phyloP scores from a whole-genome alignment of 2,329 filamentous ascomycete genomes.

The Phaeosphaeria sp. region DNA sequence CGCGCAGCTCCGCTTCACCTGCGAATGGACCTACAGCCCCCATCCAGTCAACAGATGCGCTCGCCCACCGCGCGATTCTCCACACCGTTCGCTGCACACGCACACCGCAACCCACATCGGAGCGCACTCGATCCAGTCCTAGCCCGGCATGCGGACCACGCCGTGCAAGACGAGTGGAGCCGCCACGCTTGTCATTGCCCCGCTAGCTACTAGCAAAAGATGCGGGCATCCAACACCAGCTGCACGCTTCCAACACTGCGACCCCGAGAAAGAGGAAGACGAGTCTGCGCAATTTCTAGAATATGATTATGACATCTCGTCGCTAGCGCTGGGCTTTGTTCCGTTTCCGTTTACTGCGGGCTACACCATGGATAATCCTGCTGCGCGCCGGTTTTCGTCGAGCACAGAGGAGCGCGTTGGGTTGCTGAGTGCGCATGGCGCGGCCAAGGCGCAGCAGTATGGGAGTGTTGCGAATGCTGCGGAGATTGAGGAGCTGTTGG shows the following conservation, averaged over 20 bases:
- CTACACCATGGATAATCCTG: slow-evolving; percentile 39
- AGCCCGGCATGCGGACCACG: slow-evolving; percentile 19
- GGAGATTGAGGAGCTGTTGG: slow-evolving; percentile 37
- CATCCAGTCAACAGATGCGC: not conserved
- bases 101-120: not conserved
- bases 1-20: not conserved
- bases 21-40: not conserved
- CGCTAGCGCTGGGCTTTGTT: slow-evolving; percentile 28
- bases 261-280: slow-evolving; percentile 1
- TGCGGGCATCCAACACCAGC: not conserved
- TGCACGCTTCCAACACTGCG: not conserved
- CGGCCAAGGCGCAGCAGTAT: slow-evolving; percentile 32
- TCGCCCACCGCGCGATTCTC: not conserved
- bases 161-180: slow-evolving; percentile 13
- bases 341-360: slow-evolving; percentile 30
- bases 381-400: slow-evolving; percentile 40
- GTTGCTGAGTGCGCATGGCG: slow-evolving; percentile 29
- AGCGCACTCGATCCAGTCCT: slow-evolving; percentile 1
- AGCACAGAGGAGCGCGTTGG: slow-evolving; percentile 35
- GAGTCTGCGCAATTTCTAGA: not conserved
- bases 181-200: slow-evolving; percentile 17
- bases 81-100: not conserved
- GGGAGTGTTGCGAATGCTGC: slow-evolving; percentile 33
- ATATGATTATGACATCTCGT: slow-evolving; percentile 28
- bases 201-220: slow-evolving; percentile 3